Percentiles rank a stretch among this genome's conserved stretches.
These are phyloP conservation scores for Penicillium italicum DNA, from an alignment of 2,329 filamentous ascomycete genomes.

Conservation along the genomic window DNA sequence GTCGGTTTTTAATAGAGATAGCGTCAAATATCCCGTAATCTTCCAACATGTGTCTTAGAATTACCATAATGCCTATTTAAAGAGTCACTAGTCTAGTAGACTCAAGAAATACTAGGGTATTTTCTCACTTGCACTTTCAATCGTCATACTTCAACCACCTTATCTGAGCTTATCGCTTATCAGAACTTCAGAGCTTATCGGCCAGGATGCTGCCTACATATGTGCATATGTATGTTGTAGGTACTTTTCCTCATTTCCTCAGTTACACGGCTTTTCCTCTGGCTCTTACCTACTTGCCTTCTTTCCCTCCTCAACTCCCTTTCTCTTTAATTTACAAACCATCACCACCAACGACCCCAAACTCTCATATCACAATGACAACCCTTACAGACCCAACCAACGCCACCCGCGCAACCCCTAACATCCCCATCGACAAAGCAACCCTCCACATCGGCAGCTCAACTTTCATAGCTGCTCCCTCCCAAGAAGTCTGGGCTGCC, in stretches of 20 bases:
- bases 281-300: background rate
- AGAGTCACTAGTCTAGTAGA: background rate
- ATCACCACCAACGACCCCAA: background rate
- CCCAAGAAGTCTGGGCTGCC: conserved; percentile 43
- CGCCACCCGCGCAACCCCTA: conserved; percentile 29
- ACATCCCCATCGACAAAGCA: conserved; percentile 31
- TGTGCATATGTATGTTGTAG: too few relatives aligned
- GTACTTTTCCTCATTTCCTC: too few relatives aligned
- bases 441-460: conserved; percentile 34
- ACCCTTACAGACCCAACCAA: conserved; percentile 18
- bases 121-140: background rate
- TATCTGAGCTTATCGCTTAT: background rate
- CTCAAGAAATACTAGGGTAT: background rate
- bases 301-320: background rate
- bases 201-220: background rate
- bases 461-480: conserved; percentile 40
- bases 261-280: too few relatives aligned
- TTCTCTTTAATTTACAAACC: background rate
- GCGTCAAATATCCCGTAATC: background rate
- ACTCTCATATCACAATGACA: conserved; percentile 3
- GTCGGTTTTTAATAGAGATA: background rate
- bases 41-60: rapidly evolving
- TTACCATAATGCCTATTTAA: background rate
- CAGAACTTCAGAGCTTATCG: background rate
- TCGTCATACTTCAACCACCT: background rate